Evolutionary conservation across 345 rosid species (phyloP), one percentile per base, ranked within the genome.

Genomic region (Heritiera fomes): DNA sequence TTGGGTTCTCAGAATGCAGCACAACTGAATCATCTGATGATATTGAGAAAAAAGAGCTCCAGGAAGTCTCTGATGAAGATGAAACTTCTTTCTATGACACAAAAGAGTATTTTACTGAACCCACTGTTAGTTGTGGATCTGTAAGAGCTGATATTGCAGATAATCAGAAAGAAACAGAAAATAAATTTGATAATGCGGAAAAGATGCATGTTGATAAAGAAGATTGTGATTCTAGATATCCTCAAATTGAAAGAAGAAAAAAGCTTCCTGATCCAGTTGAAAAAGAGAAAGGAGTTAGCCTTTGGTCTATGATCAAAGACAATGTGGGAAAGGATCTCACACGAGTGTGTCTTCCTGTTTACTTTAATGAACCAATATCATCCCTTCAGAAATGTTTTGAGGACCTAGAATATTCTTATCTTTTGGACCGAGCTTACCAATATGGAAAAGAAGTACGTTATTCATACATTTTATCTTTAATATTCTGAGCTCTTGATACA

Each of bases 271-370:
- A 88, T 81, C 98, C 99, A 52, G 87, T 90, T 79, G 99, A 96
- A 85, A 92, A 96, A 87, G 98, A 94, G 87, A 94, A 89, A 88
- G 98, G 97, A 67, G 95, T 94, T 38, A 96, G 98, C 83, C 97
- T 96, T 82, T 94, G 99, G 99, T 96, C 98, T 75, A 89, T 94
- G 97, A 96, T 94, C 83, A 96, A 96, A 84, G 99, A 96, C 90
- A 94, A 92, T 62, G 99, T 94, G 73, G 99, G 99, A 71, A 96
- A 96, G 85, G 99, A 96, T 89, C 95, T 96, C 52, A 88, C 97
- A 12, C 86, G 98, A 84, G 97, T 96, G 80, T 96, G 99, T 80
- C 97, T 96, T 66, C 98, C 99, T 50, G 99, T 96, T 71, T 96
- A 89, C 87, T 96, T 96, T 78, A 96, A 96, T 63, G 99, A 96